Evolutionary conservation across 2,329 filamentous ascomycete species (phyloP).

Genomic region (Peltaster fructicola): DNA sequence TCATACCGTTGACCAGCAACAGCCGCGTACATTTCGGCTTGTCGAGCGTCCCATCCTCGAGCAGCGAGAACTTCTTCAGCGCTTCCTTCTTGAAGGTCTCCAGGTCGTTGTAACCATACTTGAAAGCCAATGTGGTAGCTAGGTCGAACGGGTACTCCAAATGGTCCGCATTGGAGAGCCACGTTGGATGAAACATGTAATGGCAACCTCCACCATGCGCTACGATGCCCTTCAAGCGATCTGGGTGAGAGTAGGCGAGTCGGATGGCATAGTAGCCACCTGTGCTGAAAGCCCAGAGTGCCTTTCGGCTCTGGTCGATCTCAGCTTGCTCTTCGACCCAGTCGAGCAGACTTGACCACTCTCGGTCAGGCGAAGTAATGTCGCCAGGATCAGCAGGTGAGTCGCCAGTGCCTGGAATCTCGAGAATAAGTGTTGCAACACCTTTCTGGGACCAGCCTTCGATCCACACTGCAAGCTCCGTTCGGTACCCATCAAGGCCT

Average conservation of each 20-base stretch:
- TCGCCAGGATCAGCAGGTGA: constrained; percentile 32
- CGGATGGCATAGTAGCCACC: constrained; percentile 42
- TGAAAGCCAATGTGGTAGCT: constrained; percentile 32
- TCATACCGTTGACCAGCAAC: constrained; percentile 39
- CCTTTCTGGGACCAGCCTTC: constrained; percentile 32
- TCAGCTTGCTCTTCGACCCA: constrained; percentile 32
- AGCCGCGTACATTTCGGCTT: constrained; percentile 30
- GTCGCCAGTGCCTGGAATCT: constrained; percentile 42
- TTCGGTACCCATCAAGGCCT: constrained; percentile 41
- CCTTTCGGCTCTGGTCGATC: constrained; percentile 31
- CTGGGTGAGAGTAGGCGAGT: constrained; percentile 38
- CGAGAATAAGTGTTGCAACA: constrained; percentile 33
- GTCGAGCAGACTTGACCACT: constrained; percentile 36
- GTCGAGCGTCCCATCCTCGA: constrained; percentile 38
- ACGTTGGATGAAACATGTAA: constrained; percentile 38
- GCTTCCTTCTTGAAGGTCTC: constrained; percentile 32
- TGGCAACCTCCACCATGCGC: constrained; percentile 39
- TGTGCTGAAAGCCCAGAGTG: constrained; percentile 40
- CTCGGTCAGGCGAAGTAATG: constrained; percentile 32
- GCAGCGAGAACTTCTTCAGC: constrained; percentile 35
- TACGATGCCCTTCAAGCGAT: constrained; percentile 33
- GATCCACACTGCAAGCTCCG: constrained; percentile 36
- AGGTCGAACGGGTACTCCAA: constrained; percentile 44
- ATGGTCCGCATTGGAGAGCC: constrained; percentile 37
- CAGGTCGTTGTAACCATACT: constrained; percentile 27